Evolutionary conservation across 2,329 filamentous ascomycete species (phyloP).

Genomic region (Epicoccum sorghinum): DNA sequence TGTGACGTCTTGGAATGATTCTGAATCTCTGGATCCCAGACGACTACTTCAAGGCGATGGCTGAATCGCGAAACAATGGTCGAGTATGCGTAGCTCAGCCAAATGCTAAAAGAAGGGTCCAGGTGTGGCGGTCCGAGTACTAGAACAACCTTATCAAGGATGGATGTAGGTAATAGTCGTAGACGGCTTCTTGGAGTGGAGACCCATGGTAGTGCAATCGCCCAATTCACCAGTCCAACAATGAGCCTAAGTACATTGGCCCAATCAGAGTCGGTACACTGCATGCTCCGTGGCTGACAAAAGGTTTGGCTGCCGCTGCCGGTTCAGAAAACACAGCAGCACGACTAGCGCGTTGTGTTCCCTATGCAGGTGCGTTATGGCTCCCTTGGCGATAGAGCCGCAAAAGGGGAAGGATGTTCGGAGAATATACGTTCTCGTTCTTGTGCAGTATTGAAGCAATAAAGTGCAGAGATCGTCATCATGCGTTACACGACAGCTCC

Average conservation of each 20-base stretch:
- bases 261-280: neutral
- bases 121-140: conserved; percentile 3
- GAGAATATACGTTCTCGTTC: neutral
- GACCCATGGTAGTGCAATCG: neutral
- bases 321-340: neutral
- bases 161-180: neutral
- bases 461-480: neutral
- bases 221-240: neutral
- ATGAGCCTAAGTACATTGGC: neutral
- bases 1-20: neutral
- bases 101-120: neutral
- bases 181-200: conserved; percentile 7
- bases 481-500: neutral
- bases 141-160: conserved; percentile 2
- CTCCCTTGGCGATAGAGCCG: neutral
- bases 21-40: neutral
- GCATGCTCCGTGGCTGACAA: neutral
- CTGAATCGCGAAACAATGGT: neutral
- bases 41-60: conserved; percentile 3
- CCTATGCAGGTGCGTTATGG: neutral
- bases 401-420: neutral
- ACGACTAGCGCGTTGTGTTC: neutral
- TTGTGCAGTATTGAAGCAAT: neutral
- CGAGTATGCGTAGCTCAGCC: neutral
- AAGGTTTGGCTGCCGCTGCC: conserved; percentile 1